Evolutionary conservation across 805 yeast genomes (phyloP), one percentile per base, ranked within the genome.

Genomic region (Suhomyces emberorum): DNA sequence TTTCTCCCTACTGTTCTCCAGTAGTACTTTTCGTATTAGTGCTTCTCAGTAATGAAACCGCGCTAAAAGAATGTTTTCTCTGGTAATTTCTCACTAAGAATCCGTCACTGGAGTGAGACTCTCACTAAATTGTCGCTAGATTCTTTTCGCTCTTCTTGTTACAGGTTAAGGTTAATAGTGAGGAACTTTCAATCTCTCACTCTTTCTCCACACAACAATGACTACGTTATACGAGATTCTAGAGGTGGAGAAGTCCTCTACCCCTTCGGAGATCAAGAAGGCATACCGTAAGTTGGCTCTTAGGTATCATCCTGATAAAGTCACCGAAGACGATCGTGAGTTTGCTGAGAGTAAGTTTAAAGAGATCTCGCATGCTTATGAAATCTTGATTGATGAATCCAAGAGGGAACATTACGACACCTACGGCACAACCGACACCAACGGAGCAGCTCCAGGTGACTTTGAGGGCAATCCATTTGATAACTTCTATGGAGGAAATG

Each of bases 241-340:
- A 15, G 95, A 87, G 25, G 77, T 88, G 4, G 76, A 74, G 5
- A 55, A 70, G 2, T 69, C 74, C 14, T 95, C 96, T 0, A 62
- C 87, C 1, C 61, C 76, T 21, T 63, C 62, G 1, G 96, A 89
- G 44, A 86, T 91, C 55, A 82, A 82, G 49, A 80, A 76, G 57
- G 95, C 96, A 0, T 91, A 87, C 61, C 74, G 95, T 46, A 83
- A 80, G 48, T 71, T 88, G 32, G 98, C 98, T 8, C 69, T 91
- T 26, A 67, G 70, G 41, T 77, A 81, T 50, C 98, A 91, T 60
- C 98, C 98, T 0, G 98, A 91, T 59, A 91, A 93, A 55, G 88
- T 78, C 1, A 56, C 77, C 0, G 86, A 79, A 46, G 78, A 77
- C 15, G 59, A 63, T 32, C 69, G 93, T 41, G 81, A 70, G 11